Evolutionary conservation across 106 monocot species (phyloP), one percentile per base, ranked within the genome.

Genomic region (Dioscorea zingiberensis): DNA sequence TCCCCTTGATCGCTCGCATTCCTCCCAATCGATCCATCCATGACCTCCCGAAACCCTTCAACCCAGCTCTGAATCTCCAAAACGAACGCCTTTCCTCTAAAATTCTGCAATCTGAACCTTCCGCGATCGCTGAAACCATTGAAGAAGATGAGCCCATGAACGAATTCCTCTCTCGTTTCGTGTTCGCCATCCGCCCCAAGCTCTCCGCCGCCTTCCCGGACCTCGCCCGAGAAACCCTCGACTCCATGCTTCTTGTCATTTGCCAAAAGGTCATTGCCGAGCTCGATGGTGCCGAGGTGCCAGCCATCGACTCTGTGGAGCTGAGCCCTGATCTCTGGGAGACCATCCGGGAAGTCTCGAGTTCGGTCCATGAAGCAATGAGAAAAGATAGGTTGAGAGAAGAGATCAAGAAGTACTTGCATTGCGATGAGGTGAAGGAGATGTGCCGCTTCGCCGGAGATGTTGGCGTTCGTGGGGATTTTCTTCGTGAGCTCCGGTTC

Each of bases 91-190:
- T n/a, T 44, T 29, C 65, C 12, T 72, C 75, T 13, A 47, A 27
- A 16, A 60, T 74, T 69, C 74, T 75, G 67, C 62, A 68, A n/a
- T 57, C 48, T 3, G 18, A 3, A 56, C 45, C 48, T 18, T 30
- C 5, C 17, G 68, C 18, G 54, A 45, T 16, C 23, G 45, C 68
- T 32, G 18, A 56, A 11, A 25, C 15, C 15, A 73, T 77, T 4
- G 57, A 54, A n/a, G 69, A 60, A 14, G 80, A 83, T 69, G 74
- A 65, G 2, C 65, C 65, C 58, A 81, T 80, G 77, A 78, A 81
- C 78, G 98, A 98, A 25, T 98, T 98, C 75, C 86, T 98, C 58
- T 89, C 93, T 21, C 85, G 98, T 47, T 86, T 98, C 73, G 89
- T 83, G 21, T 71, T 55, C 30, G 65, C 62, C 25, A 84, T 98